Base-by-base conservation (phyloP, 441 rosid species). In the Francoa sonchifolia region DNA sequence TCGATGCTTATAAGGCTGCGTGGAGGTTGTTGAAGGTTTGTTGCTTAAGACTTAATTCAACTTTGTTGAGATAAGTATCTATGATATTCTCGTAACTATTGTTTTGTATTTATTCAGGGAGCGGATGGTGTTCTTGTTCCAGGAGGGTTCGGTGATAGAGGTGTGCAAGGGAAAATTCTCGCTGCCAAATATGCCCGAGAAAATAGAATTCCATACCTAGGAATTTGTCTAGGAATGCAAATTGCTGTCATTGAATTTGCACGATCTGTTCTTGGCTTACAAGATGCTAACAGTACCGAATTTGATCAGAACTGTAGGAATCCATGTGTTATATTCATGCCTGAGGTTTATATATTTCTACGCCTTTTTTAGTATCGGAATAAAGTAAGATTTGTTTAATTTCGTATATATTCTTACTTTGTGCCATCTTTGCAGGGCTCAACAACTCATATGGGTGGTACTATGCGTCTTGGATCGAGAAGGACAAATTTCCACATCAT, bases 181-280 rank as follows among this genome's bases (percentile, higher is more conserved):
- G 86, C 99, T 17, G 90, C 96, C 0, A 83, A 72, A 43, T 69
- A 76, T 55, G 96, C 95, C 12, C 74, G 99, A 57, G 94, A 90
- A 66, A 79, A 81, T 47, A 67, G 62, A 70, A 43, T 80, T 53
- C 96, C 99, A 32, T 90, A 54, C 66, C 88, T 90, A 10, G 99
- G 99, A 40, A 86, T 90, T 54, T 90, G 99, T 50, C 70, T 90
- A 6, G 99, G 99, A 36, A 90, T 90, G 99, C 99, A 90, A 63
- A 56, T 69, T 56, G 99, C 96, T 21, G 99, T 90, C 40, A 73
- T 90, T 30, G 99, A 90, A 62, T 78, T 44, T 47, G 86, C 96
- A 21, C 73, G 92, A 38, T 62, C 76, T 19, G 62, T 83, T 56
- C 72, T 90, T 2, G 76, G 83, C 48, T 54, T 73, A 43, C 55